Conservation (phyloP, 495 filamentous ascomycete genomes). For the Penicillium ochrochloron region DNA sequence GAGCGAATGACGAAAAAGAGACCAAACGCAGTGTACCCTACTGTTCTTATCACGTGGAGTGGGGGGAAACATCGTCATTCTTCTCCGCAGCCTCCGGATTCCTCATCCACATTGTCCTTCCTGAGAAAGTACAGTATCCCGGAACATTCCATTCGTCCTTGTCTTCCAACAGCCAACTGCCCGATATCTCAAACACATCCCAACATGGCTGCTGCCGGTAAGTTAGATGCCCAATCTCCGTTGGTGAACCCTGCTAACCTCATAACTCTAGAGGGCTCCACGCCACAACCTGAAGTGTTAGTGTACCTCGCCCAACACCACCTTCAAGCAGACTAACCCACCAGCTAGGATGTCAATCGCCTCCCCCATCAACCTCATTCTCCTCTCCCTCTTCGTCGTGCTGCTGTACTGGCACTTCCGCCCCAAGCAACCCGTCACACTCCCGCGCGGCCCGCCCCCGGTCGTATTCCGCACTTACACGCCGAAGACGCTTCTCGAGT, state of each 20-base stretch:
- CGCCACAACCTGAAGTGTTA: conserved; percentile 33
- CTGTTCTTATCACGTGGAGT: conserved; percentile 21
- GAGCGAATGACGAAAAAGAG: conserved; percentile 1
- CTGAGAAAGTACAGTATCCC: not conserved
- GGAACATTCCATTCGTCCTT: not conserved
- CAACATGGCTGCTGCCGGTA: conserved; percentile 21
- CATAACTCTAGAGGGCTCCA: not conserved
- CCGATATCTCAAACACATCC: not conserved
- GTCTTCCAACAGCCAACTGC: not conserved
- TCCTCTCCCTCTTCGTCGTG: conserved; percentile 70
- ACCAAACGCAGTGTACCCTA: not conserved
- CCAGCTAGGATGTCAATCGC: conserved; percentile 60
- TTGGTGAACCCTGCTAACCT: not conserved
- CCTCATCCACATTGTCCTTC: not conserved
- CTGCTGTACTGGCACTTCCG: conserved; percentile 71
- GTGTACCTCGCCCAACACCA: conserved; percentile 8
- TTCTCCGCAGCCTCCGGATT: conserved; percentile 23
- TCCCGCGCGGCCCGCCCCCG: conserved; percentile 72
- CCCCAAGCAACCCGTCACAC: conserved; percentile 59
- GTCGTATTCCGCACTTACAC: conserved; percentile 92
- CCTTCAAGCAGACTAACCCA: conserved; percentile 13
- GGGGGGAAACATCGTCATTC: conserved; percentile 21
- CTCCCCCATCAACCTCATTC: conserved; percentile 79
- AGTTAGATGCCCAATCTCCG: not conserved
- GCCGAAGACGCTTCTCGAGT: conserved; percentile 81